Evolutionary conservation across 2,329 filamentous ascomycete species (phyloP), one percentile per base, ranked within the genome.

Genomic region (Sclerotinia trifoliorum): DNA sequence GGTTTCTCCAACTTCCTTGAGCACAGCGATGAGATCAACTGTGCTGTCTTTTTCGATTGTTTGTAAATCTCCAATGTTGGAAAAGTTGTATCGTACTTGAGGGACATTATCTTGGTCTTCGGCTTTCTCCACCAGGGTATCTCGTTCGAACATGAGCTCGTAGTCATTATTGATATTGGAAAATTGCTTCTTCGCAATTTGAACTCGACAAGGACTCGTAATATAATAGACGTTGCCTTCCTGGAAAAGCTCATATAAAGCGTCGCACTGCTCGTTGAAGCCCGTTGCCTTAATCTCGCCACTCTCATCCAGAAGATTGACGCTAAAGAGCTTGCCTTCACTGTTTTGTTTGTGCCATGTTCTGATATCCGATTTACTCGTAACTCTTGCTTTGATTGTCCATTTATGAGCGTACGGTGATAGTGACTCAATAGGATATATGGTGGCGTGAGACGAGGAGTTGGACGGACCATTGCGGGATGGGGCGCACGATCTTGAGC

Each of bases 351-450:
- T 98, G 79, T 96, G 91, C 94, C 94, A 99, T 69, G 90, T 94
- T 82, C 92, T 95, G 80, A 99, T 94, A 32, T 93, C 91, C 13
- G 92, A 93, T 81, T 97, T 98, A 80, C 86, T 86, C 32, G 93
- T 94, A 75, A 96, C 94, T 73, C 95, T 90, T 35, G 93, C 95
- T 81, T 96, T 97, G 82, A 99, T 98, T 8, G 94, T 98, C 95
- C 95, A 99, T 79, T 96, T 97, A 81, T 97, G 90, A 61, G 90
- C 88, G 77, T 96, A 98, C 19, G 94, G 94, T 0, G 94, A 97
- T n/a, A 99, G 85, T 2, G 90, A 90, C 80, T 98, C 95, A 79
- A 99, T 98, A 1, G 94, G 93, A 76, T 94, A 94, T 75, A 98
- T 91, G 72, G 81, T 82, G 15, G 81, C 79, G 74, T 82, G 77